These are phyloP conservation scores for Puccinia hordei DNA, from an alignment of 1,284 basidiomycete species.

Conservation along the genomic window DNA sequence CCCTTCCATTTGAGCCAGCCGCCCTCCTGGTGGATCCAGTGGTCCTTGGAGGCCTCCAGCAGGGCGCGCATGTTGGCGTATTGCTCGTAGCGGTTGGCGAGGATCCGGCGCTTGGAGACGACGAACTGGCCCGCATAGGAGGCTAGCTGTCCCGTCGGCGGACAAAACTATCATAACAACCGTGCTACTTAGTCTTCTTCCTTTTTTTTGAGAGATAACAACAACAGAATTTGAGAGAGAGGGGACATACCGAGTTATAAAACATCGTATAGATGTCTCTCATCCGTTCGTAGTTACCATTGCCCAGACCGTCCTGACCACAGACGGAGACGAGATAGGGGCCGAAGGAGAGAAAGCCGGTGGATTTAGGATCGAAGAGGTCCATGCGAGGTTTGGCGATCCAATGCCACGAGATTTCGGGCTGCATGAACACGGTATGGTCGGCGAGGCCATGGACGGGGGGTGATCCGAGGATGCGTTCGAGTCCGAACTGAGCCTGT, in stretches of 20 bases:
- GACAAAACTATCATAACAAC: slow-evolving; percentile 46
- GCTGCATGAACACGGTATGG: slow-evolving; percentile 60
- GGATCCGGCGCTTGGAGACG: slow-evolving; percentile 56
- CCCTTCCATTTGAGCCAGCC: slow-evolving; percentile 55
- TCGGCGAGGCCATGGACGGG: slow-evolving; percentile 54
- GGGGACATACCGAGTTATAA: slow-evolving; percentile 39
- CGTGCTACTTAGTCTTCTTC: slow-evolving; percentile 52
- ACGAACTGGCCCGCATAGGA: slow-evolving; percentile 60
- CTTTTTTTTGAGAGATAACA: slow-evolving; percentile 49
- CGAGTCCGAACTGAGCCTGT: background rate
- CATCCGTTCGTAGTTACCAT: slow-evolving; percentile 43
- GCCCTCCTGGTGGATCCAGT: slow-evolving; percentile 59
- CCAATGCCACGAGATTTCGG: slow-evolving; percentile 60
- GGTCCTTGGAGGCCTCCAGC: slow-evolving; percentile 56
- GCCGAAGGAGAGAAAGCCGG: slow-evolving; percentile 59
- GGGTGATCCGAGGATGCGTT: background rate
- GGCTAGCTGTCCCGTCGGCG: slow-evolving; percentile 37
- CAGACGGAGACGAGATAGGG: slow-evolving; percentile 57
- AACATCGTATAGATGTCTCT: slow-evolving; percentile 38
- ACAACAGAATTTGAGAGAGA: slow-evolving; percentile 41
- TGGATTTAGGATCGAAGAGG: slow-evolving; percentile 52
- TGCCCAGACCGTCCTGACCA: slow-evolving; percentile 53
- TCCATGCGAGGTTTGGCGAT: slow-evolving; percentile 58
- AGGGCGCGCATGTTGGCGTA: slow-evolving; percentile 55
- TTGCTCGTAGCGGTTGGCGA: slow-evolving; percentile 52